A percentile compares a stretch with the other conserved stretches of the same genome.
Evolutionary conservation across 208 protist species (phyloP).

Genomic region (Phytomonas sp.): DNA sequence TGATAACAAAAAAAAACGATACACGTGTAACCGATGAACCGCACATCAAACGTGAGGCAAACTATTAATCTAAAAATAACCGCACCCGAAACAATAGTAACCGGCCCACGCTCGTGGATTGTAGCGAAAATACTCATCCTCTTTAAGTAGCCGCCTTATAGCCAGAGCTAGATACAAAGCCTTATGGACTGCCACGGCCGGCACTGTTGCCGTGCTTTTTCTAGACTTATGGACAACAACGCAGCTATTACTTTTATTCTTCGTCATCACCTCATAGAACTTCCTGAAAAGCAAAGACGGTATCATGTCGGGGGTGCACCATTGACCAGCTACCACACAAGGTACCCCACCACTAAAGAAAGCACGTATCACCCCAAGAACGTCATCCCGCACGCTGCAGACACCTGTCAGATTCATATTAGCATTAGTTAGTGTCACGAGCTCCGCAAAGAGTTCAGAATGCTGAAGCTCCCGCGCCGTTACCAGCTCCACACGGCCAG

Average conservation of each 20-base stretch:
- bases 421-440: slow-evolving; percentile 73
- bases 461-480: slow-evolving; percentile 56
- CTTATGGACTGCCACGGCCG: slow-evolving; percentile 27
- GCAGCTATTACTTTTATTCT: slow-evolving; percentile 2
- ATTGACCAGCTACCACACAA: slow-evolving; percentile 73
- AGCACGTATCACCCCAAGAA: slow-evolving; percentile 51
- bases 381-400: slow-evolving; percentile 40
- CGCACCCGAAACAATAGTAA: slow-evolving; percentile 75
- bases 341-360: slow-evolving; percentile 70
- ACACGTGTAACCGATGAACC: neutral
- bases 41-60: neutral
- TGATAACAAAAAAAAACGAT: neutral
- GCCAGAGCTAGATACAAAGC: slow-evolving; percentile 57
- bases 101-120: slow-evolving; percentile 69
- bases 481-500: slow-evolving; percentile 26
- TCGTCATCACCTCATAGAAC: slow-evolving; percentile 56
- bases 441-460: slow-evolving; percentile 78
- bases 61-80: slow-evolving; percentile 18
- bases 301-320: slow-evolving; percentile 88
- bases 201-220: neutral
- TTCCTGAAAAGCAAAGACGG: slow-evolving; percentile 58
- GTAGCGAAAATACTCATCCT: slow-evolving; percentile 57
- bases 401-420: slow-evolving; percentile 51
- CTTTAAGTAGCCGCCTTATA: slow-evolving; percentile 53
- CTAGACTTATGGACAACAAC: neutral